Evolutionary conservation across 176 grass and related monocot species (phyloP).

Genomic region (Avena insularis): DNA sequence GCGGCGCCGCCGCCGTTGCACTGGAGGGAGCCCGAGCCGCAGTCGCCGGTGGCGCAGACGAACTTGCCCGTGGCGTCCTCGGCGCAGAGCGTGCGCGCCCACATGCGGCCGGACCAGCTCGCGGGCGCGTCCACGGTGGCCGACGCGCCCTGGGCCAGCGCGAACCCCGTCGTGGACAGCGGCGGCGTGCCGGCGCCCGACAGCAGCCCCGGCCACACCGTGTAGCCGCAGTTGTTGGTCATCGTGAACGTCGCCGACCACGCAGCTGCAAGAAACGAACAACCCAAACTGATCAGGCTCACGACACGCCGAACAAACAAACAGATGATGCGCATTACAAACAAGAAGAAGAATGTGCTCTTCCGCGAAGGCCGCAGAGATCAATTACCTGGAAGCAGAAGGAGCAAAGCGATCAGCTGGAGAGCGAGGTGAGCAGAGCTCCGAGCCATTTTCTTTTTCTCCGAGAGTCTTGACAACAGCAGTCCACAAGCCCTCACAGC

Average conservation of each 20-base stretch:
- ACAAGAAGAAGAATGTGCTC: too few species aligned
- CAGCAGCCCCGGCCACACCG: slow-evolving; percentile 91
- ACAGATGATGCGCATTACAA: background rate
- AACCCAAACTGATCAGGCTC: background rate
- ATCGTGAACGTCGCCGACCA: slow-evolving; percentile 81
- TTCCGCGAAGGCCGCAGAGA: background rate
- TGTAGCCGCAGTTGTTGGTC: slow-evolving; percentile 78
- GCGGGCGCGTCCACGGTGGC: slow-evolving; percentile 51
- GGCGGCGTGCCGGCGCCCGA: slow-evolving; percentile 73
- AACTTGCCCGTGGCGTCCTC: slow-evolving; percentile 65
- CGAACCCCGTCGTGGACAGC: slow-evolving; percentile 74
- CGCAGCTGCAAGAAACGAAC: slow-evolving; percentile 40
- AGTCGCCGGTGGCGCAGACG: slow-evolving; percentile 83
- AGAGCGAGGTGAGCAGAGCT: slow-evolving; percentile 40
- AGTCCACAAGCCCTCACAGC: background rate
- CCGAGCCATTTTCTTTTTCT: slow-evolving; percentile 35
- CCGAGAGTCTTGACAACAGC: background rate
- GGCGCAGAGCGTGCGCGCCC: slow-evolving; percentile 88
- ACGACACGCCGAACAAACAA: background rate
- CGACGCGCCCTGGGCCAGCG: slow-evolving; percentile 64
- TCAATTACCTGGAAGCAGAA: slow-evolving; percentile 47
- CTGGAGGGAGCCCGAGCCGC: slow-evolving; percentile 61
- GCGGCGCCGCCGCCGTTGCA: slow-evolving; percentile 70
- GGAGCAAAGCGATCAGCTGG: slow-evolving; percentile 41
- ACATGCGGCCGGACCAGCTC: slow-evolving; percentile 91